Conservation (phyloP, 2,329 filamentous ascomycete species). For the Neophaeococcomyces mojaviensis region DNA sequence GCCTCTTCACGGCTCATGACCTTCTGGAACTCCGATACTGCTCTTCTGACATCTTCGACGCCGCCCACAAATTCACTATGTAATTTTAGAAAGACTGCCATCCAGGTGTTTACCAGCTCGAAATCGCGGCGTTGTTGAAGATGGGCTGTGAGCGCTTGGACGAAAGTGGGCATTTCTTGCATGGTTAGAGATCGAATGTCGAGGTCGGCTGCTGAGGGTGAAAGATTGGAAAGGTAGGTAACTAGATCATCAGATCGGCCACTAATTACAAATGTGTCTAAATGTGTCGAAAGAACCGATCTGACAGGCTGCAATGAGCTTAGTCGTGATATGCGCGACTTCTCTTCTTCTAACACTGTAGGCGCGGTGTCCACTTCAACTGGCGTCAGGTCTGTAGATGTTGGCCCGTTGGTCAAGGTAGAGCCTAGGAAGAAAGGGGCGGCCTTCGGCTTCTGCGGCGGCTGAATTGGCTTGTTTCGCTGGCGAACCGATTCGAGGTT, state of each 20-base stretch:
- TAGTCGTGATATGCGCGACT: conserved; percentile 61
- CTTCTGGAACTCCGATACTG: conserved; percentile 61
- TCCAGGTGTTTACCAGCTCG: conserved; percentile 93
- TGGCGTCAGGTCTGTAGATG: conserved; percentile 11
- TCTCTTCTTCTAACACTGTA: conserved; percentile 24
- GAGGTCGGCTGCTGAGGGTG: conserved; percentile 79
- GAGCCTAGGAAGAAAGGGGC: conserved; percentile 86
- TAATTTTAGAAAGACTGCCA: conserved; percentile 82
- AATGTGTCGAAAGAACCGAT: conserved; percentile 17
- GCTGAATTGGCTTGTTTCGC: conserved; percentile 88
- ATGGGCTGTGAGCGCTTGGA: conserved; percentile 67
- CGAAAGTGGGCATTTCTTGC: conserved; percentile 71
- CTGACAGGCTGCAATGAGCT: conserved; percentile 38
- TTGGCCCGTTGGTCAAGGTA: conserved; percentile 21
- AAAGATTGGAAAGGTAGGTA: conserved; percentile 68
- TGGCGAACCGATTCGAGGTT: conserved; percentile 85
- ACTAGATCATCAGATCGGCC: conserved; percentile 63
- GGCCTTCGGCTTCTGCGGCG: conserved; percentile 85
- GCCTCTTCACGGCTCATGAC: conserved; percentile 65
- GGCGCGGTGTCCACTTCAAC: conserved; percentile 6
- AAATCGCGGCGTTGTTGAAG: conserved; percentile 67
- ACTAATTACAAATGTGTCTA: conserved; percentile 29
- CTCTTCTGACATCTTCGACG: conserved; percentile 34
- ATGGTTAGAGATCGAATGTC: conserved; percentile 77
- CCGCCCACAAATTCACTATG: conserved; percentile 55